A percentile compares a stretch with the other conserved stretches of the same genome.
Evolutionary conservation across 345 rosid species (phyloP).

Genomic region (Arabidopsis suecica): DNA sequence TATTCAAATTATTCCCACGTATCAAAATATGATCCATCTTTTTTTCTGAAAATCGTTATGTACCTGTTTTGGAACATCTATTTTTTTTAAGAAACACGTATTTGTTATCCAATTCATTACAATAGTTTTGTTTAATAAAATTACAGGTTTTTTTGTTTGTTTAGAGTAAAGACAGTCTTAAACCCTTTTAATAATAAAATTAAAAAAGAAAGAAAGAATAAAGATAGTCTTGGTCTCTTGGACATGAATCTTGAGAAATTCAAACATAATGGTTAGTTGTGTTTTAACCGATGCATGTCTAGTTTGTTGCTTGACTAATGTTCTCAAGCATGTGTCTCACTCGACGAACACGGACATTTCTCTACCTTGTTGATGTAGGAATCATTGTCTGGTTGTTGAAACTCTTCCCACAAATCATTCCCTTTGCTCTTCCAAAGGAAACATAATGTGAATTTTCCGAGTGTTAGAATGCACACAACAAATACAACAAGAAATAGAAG

Average conservation of each 20-base stretch:
- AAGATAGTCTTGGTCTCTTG: no score
- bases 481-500: slow-evolving; percentile 46
- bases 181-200: no score
- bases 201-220: no score
- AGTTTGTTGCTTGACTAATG: neutral
- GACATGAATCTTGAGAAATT: neutral
- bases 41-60: no score
- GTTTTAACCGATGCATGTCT: neutral
- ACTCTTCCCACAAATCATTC: neutral
- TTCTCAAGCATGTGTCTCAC: neutral
- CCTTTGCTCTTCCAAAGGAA: slow-evolving; percentile 33
- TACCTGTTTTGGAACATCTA: no score
- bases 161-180: no score
- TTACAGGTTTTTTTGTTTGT: no score
- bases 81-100: no score
- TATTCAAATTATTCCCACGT: no score
- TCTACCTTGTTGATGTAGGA: neutral
- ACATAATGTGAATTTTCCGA: slow-evolving; percentile 34
- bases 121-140: no score
- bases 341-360: slow-evolving; percentile 23
- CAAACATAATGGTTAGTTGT: neutral
- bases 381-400: neutral
- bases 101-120: no score
- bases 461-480: slow-evolving; percentile 21
- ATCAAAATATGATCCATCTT: no score